phyloP scores from a whole-genome alignment of 768 basidiomycete genomes.

The Suillus decipiens region DNA sequence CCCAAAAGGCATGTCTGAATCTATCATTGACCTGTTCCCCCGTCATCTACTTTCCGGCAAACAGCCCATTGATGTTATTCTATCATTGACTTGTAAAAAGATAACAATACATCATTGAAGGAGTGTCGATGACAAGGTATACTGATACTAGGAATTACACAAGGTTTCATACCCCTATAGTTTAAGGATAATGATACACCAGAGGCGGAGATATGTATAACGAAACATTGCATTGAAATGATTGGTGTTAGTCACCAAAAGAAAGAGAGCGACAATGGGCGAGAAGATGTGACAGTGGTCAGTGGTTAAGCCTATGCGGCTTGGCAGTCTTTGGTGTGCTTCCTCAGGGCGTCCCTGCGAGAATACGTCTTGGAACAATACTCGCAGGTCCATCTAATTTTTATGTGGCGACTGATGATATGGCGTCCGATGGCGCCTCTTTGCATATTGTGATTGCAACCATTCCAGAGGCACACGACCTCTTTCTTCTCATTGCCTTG shows the following conservation, averaged over 20 bases:
- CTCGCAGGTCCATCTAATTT: conserved; percentile 21
- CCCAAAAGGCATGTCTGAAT: neutral
- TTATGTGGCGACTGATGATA: conserved; percentile 24
- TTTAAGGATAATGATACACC: neutral
- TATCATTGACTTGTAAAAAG: neutral
- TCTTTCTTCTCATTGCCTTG: conserved; percentile 21
- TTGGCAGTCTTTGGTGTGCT: conserved; percentile 30
- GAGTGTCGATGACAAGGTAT: neutral
- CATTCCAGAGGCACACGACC: conserved; percentile 24
- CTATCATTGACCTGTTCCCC: neutral
- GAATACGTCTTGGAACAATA: conserved; percentile 29
- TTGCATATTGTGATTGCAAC: conserved; percentile 26
- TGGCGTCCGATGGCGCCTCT: conserved; percentile 30
- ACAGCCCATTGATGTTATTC: neutral
- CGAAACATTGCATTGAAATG: neutral
- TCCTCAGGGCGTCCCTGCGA: conserved; percentile 26
- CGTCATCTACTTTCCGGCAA: neutral
- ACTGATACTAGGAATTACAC: too few relatives aligned
- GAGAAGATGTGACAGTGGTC: neutral
- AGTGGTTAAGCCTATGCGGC: conserved; percentile 17
- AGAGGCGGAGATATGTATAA: too few relatives aligned
- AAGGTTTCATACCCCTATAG: neutral
- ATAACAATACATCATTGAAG: neutral
- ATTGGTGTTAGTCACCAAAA: neutral
- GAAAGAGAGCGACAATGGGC: neutral